Evolutionary conservation across 1,284 basidiomycete genomes (phyloP).

Genomic region (Ustilago lituana): DNA sequence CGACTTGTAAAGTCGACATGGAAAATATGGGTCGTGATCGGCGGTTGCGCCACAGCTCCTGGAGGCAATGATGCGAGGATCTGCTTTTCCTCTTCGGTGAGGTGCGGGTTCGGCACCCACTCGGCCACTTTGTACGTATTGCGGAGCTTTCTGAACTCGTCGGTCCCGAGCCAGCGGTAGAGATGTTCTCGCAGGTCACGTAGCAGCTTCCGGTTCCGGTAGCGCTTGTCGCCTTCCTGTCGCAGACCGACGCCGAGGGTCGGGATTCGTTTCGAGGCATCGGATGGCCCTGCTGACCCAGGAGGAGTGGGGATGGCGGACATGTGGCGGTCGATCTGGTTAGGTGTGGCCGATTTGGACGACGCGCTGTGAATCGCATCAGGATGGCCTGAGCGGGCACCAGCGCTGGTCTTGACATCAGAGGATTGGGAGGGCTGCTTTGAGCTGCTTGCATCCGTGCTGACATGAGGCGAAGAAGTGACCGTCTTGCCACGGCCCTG

Average conservation of each 20-base stretch:
- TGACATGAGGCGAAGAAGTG: conserved; percentile 4
- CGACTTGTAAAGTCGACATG: conserved; percentile 48
- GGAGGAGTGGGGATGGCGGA: conserved; percentile 12
- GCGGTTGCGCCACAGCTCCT: conserved; percentile 38
- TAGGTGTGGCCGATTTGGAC: not conserved
- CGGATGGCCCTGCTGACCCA: conserved; percentile 13
- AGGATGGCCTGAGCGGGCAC: conserved; percentile 1
- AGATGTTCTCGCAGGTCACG: conserved; percentile 53
- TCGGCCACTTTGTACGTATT: conserved; percentile 51
- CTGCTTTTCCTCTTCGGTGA: conserved; percentile 42
- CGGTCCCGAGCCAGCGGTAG: conserved; percentile 53
- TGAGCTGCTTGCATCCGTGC: conserved; percentile 3
- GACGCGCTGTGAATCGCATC: conserved; percentile 4
- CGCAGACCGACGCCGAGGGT: conserved; percentile 48
- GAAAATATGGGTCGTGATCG: conserved; percentile 51
- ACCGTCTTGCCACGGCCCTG: conserved; percentile 20
- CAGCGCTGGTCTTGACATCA: not conserved
- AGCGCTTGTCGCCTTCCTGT: conserved; percentile 52
- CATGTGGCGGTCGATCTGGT: conserved; percentile 3
- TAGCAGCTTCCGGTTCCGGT: conserved; percentile 52
- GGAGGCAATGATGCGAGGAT: conserved; percentile 38
- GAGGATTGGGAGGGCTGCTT: conserved; percentile 6
- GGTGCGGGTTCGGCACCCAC: conserved; percentile 47
- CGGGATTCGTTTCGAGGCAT: conserved; percentile 28
- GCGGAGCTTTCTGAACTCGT: conserved; percentile 52